Conservation (phyloP, 2,329 filamentous ascomycete species). For the Talaromyces funiculosus region DNA sequence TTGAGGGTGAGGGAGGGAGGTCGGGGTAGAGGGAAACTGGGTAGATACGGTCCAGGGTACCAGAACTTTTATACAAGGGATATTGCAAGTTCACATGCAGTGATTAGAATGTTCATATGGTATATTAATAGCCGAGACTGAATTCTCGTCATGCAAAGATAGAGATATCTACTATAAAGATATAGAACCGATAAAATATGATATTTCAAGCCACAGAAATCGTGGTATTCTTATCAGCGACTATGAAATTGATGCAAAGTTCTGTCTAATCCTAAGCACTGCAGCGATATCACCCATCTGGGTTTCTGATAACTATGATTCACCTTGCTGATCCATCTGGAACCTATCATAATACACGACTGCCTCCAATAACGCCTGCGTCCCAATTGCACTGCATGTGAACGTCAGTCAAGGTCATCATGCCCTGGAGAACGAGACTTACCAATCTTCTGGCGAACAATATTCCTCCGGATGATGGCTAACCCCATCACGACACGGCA, state of each 20-base stretch:
- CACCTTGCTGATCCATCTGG: background rate
- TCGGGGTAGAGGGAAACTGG: too few relatives aligned
- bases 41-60: too few relatives aligned
- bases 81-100: too few relatives aligned
- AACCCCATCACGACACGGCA: constrained; percentile 58
- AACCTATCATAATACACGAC: background rate
- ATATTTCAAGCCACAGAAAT: background rate
- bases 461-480: constrained; percentile 62
- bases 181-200: background rate
- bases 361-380: background rate
- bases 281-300: too few relatives aligned
- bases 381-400: background rate
- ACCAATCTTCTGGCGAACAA: constrained; percentile 54
- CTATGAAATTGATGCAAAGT: too few relatives aligned
- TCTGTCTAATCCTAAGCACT: too few relatives aligned
- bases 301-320: background rate
- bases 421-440: too few relatives aligned
- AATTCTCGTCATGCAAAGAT: background rate
- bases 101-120: too few relatives aligned
- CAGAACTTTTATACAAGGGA: too few relatives aligned
- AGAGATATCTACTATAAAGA: background rate
- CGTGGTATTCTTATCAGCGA: background rate
- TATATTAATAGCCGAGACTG: too few relatives aligned
- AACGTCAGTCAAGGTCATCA: background rate
- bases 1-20: too few relatives aligned